Evolutionary conservation across 1,284 basidiomycete species (phyloP).

Genomic region (Leccinum griseonigrum): DNA sequence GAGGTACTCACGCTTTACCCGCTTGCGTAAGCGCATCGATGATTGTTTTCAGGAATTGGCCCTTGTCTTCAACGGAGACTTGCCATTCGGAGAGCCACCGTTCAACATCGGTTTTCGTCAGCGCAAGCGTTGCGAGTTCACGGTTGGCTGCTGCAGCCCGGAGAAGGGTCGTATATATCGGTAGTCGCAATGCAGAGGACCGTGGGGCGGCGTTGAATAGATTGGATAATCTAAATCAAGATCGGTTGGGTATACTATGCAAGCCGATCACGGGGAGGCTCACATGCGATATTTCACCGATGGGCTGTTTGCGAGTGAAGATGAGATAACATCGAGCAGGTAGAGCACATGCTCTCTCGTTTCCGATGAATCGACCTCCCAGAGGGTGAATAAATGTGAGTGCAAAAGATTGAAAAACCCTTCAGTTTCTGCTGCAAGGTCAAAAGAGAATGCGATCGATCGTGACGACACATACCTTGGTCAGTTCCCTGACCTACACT

Average conservation of each 20-base stretch:
- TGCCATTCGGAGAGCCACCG: conserved; percentile 57
- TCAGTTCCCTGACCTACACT: conserved; percentile 72
- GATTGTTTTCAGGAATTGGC: conserved; percentile 66
- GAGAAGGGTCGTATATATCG: conserved; percentile 69
- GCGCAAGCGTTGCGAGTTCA: conserved; percentile 50
- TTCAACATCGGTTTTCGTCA: background rate
- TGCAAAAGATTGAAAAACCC: conserved; percentile 84
- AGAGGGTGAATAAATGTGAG: conserved; percentile 64
- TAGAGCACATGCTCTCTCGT: conserved; percentile 46
- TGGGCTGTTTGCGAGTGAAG: conserved; percentile 50
- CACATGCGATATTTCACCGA: conserved; percentile 72
- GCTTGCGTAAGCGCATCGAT: conserved; percentile 61
- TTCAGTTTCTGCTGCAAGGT: conserved; percentile 60
- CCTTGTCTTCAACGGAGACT: conserved; percentile 64
- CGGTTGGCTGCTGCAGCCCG: conserved; percentile 62
- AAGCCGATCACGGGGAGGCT: conserved; percentile 21
- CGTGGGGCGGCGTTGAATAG: conserved; percentile 83
- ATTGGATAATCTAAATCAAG: conserved; percentile 68
- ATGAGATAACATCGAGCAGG: conserved; percentile 56
- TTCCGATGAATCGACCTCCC: conserved; percentile 52
- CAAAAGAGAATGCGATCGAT: conserved; percentile 2
- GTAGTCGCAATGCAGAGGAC: conserved; percentile 62
- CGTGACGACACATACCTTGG: conserved; percentile 49
- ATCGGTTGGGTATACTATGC: conserved; percentile 6
- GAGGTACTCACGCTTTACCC: conserved; percentile 51